Percentiles rank a stretch among this genome's conserved stretches.
Conservation (phyloP, 306 rosid species). For the Lotus japonicus region DNA sequence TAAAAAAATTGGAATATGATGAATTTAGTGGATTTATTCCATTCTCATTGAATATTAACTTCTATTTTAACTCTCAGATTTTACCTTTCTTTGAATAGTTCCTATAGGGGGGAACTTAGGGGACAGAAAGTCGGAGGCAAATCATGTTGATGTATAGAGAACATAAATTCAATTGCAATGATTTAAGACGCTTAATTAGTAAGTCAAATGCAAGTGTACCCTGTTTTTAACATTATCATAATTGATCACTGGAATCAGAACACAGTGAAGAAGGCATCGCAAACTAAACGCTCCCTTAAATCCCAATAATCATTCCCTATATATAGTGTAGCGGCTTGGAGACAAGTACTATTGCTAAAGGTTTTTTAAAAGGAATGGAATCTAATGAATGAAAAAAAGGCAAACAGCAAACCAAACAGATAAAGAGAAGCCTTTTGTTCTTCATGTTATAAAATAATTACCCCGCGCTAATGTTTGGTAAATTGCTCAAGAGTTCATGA, state of each 20-base stretch:
- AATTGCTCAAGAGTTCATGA: no score
- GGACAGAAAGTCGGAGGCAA: background rate
- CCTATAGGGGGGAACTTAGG: background rate
- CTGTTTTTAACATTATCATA: background rate
- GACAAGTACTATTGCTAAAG: background rate
- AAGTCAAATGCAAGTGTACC: background rate
- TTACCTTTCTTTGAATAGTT: no score
- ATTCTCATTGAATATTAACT: no score
- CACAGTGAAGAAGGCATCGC: background rate
- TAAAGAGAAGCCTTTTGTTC: no score
- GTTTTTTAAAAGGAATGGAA: background rate
- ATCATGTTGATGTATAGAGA: conserved; percentile 3
- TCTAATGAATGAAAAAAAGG: background rate
- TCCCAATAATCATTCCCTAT: conserved; percentile 8
- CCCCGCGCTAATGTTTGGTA: no score
- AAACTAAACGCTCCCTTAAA: background rate
- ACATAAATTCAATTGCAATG: background rate
- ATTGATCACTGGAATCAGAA: background rate
- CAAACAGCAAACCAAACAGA: background rate
- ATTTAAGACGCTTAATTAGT: background rate
- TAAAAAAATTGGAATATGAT: no score
- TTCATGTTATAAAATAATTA: no score
- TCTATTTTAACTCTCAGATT: no score
- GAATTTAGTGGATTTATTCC: no score
- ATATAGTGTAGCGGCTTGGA: background rate